These are phyloP conservation scores for Claviceps arundinis DNA, from an alignment of 2,329 filamentous ascomycete species.

Conservation along the genomic window DNA sequence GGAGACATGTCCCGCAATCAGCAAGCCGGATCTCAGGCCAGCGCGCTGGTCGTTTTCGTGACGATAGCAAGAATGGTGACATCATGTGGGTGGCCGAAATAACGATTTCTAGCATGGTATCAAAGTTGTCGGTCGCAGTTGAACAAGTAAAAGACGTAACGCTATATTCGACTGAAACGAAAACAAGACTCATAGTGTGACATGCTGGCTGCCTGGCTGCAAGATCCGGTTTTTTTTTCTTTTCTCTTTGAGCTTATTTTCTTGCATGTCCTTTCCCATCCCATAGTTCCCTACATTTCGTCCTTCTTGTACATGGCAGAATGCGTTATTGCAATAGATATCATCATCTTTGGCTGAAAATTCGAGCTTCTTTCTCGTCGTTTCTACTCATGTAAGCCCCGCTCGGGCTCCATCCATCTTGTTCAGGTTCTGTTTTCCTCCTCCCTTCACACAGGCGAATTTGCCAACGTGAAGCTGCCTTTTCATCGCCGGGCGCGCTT, in stretches of 20 bases:
- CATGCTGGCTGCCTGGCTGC: neutral
- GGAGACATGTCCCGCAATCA: no score
- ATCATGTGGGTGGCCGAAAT: no score
- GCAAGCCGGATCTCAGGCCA: no score
- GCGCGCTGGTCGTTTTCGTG: no score
- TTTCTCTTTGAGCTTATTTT: neutral
- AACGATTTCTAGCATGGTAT: no score
- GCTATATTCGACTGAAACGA: neutral
- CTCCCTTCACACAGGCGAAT: neutral
- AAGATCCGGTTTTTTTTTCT: neutral
- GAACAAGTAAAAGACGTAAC: no score
- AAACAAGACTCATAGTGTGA: neutral
- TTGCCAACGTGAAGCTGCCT: neutral
- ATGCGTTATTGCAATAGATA: neutral
- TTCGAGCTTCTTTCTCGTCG: neutral
- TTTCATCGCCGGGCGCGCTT: slow-evolving; percentile 39
- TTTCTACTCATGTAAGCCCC: neutral
- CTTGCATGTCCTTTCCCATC: neutral
- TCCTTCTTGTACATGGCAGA: slow-evolving; percentile 1
- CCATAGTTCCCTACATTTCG: neutral
- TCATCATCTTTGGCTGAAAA: neutral
- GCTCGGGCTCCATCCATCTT: neutral
- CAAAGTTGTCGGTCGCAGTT: no score
- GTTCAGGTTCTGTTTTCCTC: neutral
- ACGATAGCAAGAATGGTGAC: no score